Evolutionary conservation across 768 basidiomycete genomes (phyloP), one percentile per base, ranked within the genome.

Genomic region (Cyclocybe cylindracea): DNA sequence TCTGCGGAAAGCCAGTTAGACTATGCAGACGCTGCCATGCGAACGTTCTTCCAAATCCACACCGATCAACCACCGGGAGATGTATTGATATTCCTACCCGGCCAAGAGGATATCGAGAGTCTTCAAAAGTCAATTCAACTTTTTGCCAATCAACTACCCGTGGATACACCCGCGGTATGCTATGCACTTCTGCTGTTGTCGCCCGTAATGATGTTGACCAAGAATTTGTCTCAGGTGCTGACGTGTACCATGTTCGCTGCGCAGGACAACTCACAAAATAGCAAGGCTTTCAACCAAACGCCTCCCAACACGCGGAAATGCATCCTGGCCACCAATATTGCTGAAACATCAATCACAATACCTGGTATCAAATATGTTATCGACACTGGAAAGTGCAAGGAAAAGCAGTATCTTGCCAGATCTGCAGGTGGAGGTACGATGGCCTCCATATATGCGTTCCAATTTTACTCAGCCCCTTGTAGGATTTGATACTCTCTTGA

Each of bases 321-420:
- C 70, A 93, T 99, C 56, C 76, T 99, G 36, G 89, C 97, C 2
- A 99, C 97, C 13, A 99, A 98, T 69, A 95, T 99, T 52, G 97
- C 97, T 9, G 97, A 99, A 70, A 98, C 97, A 0, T 92, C 90
- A 10, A 93, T 99, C 65, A 98, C 97, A 10, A 97, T 99, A 63
- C 94, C 95, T 3, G 94, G 94, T 0, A 86, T 99, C 50, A 88
- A 84, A 61, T 98, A 91, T 67, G 95, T 99, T 6, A 91, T 99
- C 36, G 97, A 99, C 70, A 89, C 93, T 0, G 97, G 97, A 2
- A 89, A 94, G 67, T 91, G 89, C 64, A 99, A 98, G 68, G 95
- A 98, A 72, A 97, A 96, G 70, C 79, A 87, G 53, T 94, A 87
- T 65, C 67, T 96, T 16, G 83, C 86, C 9, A 77, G 79, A 63